These are phyloP conservation scores for Sporothrix euskadiensis DNA, from an alignment of 2,329 filamentous ascomycete species.

Conservation along the genomic window DNA sequence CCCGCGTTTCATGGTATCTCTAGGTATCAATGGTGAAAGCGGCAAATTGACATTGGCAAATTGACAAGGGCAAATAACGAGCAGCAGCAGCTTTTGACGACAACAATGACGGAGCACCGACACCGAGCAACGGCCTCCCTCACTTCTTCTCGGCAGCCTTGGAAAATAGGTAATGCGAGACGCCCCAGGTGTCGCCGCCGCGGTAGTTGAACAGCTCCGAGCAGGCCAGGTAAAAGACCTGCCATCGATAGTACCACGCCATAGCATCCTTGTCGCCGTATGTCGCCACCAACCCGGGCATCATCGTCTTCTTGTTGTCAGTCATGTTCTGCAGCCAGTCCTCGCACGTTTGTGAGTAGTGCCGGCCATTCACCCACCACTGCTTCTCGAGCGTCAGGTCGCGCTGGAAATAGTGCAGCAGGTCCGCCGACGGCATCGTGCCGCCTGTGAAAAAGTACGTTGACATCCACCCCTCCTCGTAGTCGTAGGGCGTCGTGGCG, in stretches of 20 bases:
- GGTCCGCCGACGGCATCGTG: constrained; percentile 68
- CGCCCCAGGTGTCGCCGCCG: constrained; percentile 67
- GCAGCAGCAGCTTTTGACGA: too few relatives aligned
- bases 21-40: neutral
- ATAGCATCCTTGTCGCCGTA: constrained; percentile 61
- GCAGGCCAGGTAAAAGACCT: constrained; percentile 72
- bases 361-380: constrained; percentile 70
- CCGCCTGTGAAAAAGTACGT: constrained; percentile 72
- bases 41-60: neutral
- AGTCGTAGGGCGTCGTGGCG: constrained; percentile 66
- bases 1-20: constrained; percentile 5
- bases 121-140: too few relatives aligned
- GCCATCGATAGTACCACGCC: constrained; percentile 70
- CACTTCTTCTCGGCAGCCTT: constrained; percentile 44
- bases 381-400: constrained; percentile 61
- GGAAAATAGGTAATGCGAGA: constrained; percentile 66
- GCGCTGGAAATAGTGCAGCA: constrained; percentile 66
- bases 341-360: constrained; percentile 72
- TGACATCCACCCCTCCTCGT: constrained; percentile 73
- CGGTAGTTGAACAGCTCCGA: constrained; percentile 67
- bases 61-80: neutral
- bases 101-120: too few relatives aligned
- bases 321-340: constrained; percentile 65
- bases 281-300: constrained; percentile 64
- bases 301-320: constrained; percentile 59